Percentiles rank a stretch among this genome's conserved stretches.
Evolutionary conservation across 2,329 filamentous ascomycete species (phyloP).

Genomic region (Triangularia setosa): DNA sequence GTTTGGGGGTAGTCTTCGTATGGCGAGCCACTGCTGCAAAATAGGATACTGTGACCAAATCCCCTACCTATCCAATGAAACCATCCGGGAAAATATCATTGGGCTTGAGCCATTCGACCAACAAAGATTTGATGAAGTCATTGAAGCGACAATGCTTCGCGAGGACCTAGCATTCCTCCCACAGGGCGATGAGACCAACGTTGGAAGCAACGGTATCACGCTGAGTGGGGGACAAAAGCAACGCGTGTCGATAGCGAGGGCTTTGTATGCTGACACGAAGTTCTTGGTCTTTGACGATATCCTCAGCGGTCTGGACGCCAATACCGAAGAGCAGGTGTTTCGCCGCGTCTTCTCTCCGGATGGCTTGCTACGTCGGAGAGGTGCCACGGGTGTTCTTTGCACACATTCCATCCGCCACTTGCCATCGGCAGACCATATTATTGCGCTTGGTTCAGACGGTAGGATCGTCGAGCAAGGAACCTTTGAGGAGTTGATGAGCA

Average conservation of each 20-base stretch:
- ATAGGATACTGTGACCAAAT: slow-evolving; percentile 39
- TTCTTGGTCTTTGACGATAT: slow-evolving; percentile 27
- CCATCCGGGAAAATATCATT: slow-evolving; percentile 33
- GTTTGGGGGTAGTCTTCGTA: slow-evolving; percentile 23
- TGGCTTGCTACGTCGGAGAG: slow-evolving; percentile 30
- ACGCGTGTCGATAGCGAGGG: slow-evolving; percentile 26
- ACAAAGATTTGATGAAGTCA: slow-evolving; percentile 28
- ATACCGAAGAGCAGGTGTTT: slow-evolving; percentile 41
- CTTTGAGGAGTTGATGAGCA: slow-evolving; percentile 36
- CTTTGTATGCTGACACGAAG: slow-evolving; percentile 23
- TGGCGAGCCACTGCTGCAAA: slow-evolving; percentile 14
- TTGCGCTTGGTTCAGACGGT: slow-evolving; percentile 41
- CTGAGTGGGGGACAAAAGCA: slow-evolving; percentile 44
- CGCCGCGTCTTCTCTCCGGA: slow-evolving; percentile 34
- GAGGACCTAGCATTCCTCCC: slow-evolving; percentile 31
- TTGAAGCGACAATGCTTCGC: slow-evolving; percentile 31
- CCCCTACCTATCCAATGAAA: slow-evolving; percentile 35
- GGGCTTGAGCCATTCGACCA: slow-evolving; percentile 26
- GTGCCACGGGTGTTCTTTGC: slow-evolving; percentile 32
- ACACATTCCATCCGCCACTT: slow-evolving; percentile 39
- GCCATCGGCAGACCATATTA: slow-evolving; percentile 42
- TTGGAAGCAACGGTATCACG: slow-evolving; percentile 44
- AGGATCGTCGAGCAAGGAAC: slow-evolving; percentile 42
- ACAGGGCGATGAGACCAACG: slow-evolving; percentile 33
- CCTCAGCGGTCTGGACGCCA: slow-evolving; percentile 27